Evolutionary conservation across 306 rosid genomes (phyloP).

Genomic region (Adenanthera pavonina): DNA sequence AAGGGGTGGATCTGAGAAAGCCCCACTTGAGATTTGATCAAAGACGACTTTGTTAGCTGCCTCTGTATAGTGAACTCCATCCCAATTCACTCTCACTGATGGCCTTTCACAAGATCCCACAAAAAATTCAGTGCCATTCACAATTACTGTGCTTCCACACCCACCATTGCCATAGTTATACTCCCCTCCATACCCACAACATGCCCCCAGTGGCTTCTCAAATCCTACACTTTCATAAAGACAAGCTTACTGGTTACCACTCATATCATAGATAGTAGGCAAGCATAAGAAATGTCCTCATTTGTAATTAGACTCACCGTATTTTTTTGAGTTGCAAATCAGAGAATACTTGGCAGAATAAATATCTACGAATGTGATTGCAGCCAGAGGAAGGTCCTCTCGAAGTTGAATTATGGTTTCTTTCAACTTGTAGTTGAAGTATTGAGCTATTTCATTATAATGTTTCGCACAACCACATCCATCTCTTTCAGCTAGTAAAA

Average conservation of each 20-base stretch:
- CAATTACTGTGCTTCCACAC: conserved; percentile 35
- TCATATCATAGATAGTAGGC: neutral
- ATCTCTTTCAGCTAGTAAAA: conserved; percentile 45
- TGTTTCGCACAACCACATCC: conserved; percentile 55
- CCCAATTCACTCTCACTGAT: conserved; percentile 47
- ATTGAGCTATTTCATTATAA: no score
- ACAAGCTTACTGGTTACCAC: neutral
- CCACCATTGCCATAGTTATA: conserved; percentile 38
- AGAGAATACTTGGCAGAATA: no score
- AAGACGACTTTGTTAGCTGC: conserved; percentile 52
- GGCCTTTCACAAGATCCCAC: conserved; percentile 51
- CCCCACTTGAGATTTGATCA: conserved; percentile 37
- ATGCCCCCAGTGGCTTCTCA: conserved; percentile 51
- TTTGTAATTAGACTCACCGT: neutral
- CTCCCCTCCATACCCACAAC: conserved; percentile 70
- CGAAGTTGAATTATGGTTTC: conserved; percentile 52
- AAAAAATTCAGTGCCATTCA: conserved; percentile 38
- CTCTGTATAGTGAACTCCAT: conserved; percentile 58
- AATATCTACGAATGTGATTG: no score
- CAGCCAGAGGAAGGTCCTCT: conserved; percentile 9
- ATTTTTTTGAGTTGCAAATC: no score
- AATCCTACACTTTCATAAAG: conserved; percentile 47
- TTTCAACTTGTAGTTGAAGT: conserved; percentile 48
- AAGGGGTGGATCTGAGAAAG: conserved; percentile 36
- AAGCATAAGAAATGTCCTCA: no score